These are phyloP conservation scores for Penicillium sp. DNA, from an alignment of 2,329 filamentous ascomycete genomes.

Conservation along the genomic window DNA sequence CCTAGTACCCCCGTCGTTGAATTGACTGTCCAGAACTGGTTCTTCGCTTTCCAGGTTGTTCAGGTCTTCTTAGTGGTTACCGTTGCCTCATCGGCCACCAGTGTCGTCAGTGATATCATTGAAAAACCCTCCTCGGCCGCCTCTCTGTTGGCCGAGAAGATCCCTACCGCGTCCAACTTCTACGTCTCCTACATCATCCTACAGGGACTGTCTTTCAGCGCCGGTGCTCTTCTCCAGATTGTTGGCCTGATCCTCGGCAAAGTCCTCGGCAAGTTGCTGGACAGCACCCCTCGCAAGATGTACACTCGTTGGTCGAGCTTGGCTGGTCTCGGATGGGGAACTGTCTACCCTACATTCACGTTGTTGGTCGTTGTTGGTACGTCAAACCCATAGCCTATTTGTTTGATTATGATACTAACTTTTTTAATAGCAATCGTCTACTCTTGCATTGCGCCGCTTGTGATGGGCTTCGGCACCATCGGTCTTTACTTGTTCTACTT, in stretches of 20 bases:
- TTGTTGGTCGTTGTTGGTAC: slow-evolving; percentile 70
- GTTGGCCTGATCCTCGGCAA: slow-evolving; percentile 64
- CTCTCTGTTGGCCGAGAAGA: slow-evolving; percentile 57
- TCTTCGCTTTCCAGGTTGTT: slow-evolving; percentile 64
- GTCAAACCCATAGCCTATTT: slow-evolving; percentile 24
- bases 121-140: slow-evolving; percentile 55
- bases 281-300: slow-evolving; percentile 69
- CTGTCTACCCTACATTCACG: slow-evolving; percentile 69
- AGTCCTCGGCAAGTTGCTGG: slow-evolving; percentile 63
- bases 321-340: slow-evolving; percentile 71
- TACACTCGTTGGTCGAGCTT: slow-evolving; percentile 69
- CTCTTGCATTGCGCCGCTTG: slow-evolving; percentile 73
- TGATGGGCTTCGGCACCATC: slow-evolving; percentile 70
- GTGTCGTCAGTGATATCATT: slow-evolving; percentile 56
- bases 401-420: slow-evolving; percentile 1
- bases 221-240: slow-evolving; percentile 65
- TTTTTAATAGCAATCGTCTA: slow-evolving; percentile 63
- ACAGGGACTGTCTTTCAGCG: slow-evolving; percentile 73
- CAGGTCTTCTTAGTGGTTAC: slow-evolving; percentile 88
- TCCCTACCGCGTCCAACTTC: slow-evolving; percentile 83
- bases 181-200: slow-evolving; percentile 93
- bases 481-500: slow-evolving; percentile 75
- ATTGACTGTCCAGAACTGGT: slow-evolving; percentile 79
- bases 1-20: slow-evolving; percentile 73
- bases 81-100: slow-evolving; percentile 67